Base-by-base conservation (phyloP, 1,284 basidiomycete genomes). In the Sphaerobolus stellatus region DNA sequence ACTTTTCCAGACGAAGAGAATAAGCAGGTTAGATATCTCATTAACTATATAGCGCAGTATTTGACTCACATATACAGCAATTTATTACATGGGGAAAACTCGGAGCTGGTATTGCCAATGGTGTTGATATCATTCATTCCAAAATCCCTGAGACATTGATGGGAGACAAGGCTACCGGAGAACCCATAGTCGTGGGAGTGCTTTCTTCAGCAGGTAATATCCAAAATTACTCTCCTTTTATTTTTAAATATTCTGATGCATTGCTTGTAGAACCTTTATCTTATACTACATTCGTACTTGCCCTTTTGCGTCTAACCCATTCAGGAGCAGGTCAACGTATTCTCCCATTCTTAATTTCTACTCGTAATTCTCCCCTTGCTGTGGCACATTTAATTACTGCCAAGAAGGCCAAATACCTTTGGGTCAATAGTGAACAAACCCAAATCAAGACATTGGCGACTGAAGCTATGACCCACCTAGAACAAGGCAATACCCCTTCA, bases 301-400 rank as follows among this genome's bases (percentile, higher is more conserved):
- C 53, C 28, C 53, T 48, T 49, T 22, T 54, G 5, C 46, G 47
- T 13, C 30, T 54, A 24, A 43, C 41, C 13, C 41, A 43, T 22
- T 38, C 36, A n/a, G 36, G 36, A 5, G n/a, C 50, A 16, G 36
- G 47, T 22, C 34, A 38, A 14, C 25, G 46, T 29, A 9, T 54
- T 25, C 24, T 54, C 11, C 53, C 53, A 9, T 69, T 73, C 38
- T 65, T 66, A 3, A 69, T 73, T 16, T 73, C 71, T 11, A 66
- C 68, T 5, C 63, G 61, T 20, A 64, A 63, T 40, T 58, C 61
- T n/a, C 50, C 58, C 1, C 25, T 44, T n/a, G 59, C 60, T 9
- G 54, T 65, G 2, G 60, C 59, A 8, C 59, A 65, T 51, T 51
- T 65, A 2, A 16, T 64, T 5, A 24, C 52, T 20, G n/a, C 48